phyloP scores from a whole-genome alignment of 108 stramenopile species.

The Aureococcus anophagefferens region DNA sequence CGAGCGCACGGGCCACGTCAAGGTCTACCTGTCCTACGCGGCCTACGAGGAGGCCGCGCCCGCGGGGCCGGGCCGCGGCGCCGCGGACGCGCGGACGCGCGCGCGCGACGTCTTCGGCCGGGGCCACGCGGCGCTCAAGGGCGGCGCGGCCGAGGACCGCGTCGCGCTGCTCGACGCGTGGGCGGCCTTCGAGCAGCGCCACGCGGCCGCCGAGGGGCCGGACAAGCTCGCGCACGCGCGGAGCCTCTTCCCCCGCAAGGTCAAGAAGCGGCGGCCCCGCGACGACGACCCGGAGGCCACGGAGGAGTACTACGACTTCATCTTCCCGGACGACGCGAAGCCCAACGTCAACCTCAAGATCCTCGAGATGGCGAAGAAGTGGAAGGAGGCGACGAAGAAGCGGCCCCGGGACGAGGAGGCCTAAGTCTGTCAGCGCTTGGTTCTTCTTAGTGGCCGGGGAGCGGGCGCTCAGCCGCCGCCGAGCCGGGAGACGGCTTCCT shows the following conservation, averaged over 20 bases:
- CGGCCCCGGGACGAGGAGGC: too few species aligned
- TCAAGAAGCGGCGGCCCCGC: constrained; percentile 86
- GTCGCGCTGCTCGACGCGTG: constrained; percentile 89
- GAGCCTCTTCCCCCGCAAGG: constrained; percentile 69
- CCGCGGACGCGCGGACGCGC: constrained; percentile 68
- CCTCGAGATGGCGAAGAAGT: constrained; percentile 90
- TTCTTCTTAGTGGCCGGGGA: too few species aligned
- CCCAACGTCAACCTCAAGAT: constrained; percentile 78
- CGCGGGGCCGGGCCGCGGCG: too few species aligned
- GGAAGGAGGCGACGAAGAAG: constrained; percentile 63
- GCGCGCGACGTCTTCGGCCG: constrained; percentile 68
- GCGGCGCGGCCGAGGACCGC: constrained; percentile 76
- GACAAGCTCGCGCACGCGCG: constrained; percentile 64
- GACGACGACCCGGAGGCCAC: constrained; percentile 62
- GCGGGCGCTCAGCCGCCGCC: too few species aligned
- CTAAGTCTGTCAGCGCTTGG: too few species aligned
- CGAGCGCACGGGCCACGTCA: constrained; percentile 85
- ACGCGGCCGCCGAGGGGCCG: constrained; percentile 31
- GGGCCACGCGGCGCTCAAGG: constrained; percentile 74
- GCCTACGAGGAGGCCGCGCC: constrained; percentile 37
- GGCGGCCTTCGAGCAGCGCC: constrained; percentile 71
- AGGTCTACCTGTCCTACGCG: constrained; percentile 57
- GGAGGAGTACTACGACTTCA: constrained; percentile 96
- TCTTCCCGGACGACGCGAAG: constrained; percentile 89
- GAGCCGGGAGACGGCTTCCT: too few species aligned